These are phyloP conservation scores for Populus pruinosa DNA, from an alignment of 345 rosid genomes.

Conservation along the genomic window DNA sequence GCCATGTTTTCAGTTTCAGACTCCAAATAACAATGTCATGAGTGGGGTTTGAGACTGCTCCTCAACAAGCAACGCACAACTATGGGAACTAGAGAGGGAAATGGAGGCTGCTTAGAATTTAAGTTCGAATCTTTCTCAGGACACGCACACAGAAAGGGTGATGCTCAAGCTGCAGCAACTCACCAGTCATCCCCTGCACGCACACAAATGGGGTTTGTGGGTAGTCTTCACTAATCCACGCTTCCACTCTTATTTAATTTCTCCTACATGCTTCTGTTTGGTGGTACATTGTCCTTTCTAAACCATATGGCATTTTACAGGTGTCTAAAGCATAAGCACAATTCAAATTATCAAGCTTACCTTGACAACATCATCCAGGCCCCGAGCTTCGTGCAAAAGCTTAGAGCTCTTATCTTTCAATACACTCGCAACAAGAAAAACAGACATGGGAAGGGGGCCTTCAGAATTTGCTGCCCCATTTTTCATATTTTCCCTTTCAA, in stretches of 20 bases:
- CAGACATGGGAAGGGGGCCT: slow-evolving; percentile 83
- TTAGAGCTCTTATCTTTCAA: slow-evolving; percentile 88
- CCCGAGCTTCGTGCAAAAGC: slow-evolving; percentile 80
- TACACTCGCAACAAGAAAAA: slow-evolving; percentile 95
- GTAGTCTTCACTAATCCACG: not conserved
- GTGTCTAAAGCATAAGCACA: not conserved
- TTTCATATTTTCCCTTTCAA: slow-evolving; percentile 81
- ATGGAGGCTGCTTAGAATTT: not conserved
- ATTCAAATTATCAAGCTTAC: slow-evolving; percentile 31
- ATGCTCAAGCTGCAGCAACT: not conserved
- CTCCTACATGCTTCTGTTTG: not conserved
- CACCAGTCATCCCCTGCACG: not conserved
- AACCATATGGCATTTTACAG: not conserved
- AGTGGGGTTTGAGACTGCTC: not conserved
- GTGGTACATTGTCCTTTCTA: not conserved
- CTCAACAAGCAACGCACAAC: not conserved
- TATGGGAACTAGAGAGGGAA: not conserved
- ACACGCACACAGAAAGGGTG: not conserved
- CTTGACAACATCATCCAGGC: slow-evolving; percentile 94
- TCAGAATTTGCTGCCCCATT: slow-evolving; percentile 47
- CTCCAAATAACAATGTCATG: not conserved
- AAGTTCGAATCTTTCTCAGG: not conserved
- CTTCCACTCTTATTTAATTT: not conserved
- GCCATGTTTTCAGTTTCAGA: not conserved
- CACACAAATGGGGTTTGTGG: not conserved